A percentile compares a stretch with the other conserved stretches of the same genome.
These are phyloP conservation scores for Coemansia javaensis DNA, from an alignment of 192 early-diverging fungal species.

Conservation along the genomic window DNA sequence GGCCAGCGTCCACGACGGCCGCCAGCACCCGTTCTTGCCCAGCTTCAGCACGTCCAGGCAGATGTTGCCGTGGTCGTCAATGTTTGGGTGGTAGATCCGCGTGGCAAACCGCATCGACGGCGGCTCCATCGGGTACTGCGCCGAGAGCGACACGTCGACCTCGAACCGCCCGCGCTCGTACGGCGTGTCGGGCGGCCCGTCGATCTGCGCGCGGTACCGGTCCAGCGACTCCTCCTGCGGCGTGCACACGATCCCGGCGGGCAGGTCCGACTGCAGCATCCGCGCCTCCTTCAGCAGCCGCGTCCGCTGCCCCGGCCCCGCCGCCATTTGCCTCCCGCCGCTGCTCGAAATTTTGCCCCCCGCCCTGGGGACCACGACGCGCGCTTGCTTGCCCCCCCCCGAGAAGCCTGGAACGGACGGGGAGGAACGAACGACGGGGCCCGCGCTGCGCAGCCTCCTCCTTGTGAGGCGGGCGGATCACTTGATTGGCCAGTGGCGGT, in stretches of 20 bases:
- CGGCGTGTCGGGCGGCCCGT: constrained; percentile 63
- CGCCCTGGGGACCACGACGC: too few species aligned
- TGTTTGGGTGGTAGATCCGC: constrained; percentile 77
- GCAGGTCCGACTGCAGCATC: constrained; percentile 50
- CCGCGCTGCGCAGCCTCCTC: too few species aligned
- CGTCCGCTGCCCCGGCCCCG: constrained; percentile 6
- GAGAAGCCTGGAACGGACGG: too few species aligned
- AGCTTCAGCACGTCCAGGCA: constrained; percentile 68
- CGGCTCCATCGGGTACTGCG: constrained; percentile 67
- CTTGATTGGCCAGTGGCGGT: background rate
- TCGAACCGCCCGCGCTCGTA: constrained; percentile 61
- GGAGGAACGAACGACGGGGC: too few species aligned
- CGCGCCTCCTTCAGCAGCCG: constrained; percentile 31
- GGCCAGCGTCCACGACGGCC: constrained; percentile 60
- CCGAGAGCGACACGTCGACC: constrained; percentile 51
- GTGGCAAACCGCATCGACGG: constrained; percentile 67
- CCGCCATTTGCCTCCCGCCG: too few species aligned
- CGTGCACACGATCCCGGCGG: constrained; percentile 59
- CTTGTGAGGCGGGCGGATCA: too few species aligned
- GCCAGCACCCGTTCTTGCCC: constrained; percentile 59
- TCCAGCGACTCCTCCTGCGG: constrained; percentile 57
- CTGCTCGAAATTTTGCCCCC: too few species aligned
- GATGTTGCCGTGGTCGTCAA: constrained; percentile 72
- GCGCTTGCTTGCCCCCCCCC: too few species aligned
- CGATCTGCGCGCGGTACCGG: constrained; percentile 56